Evolutionary conservation across 1,284 basidiomycete genomes (phyloP), one percentile per base, ranked within the genome.

Genomic region (Malassezia obtusa): DNA sequence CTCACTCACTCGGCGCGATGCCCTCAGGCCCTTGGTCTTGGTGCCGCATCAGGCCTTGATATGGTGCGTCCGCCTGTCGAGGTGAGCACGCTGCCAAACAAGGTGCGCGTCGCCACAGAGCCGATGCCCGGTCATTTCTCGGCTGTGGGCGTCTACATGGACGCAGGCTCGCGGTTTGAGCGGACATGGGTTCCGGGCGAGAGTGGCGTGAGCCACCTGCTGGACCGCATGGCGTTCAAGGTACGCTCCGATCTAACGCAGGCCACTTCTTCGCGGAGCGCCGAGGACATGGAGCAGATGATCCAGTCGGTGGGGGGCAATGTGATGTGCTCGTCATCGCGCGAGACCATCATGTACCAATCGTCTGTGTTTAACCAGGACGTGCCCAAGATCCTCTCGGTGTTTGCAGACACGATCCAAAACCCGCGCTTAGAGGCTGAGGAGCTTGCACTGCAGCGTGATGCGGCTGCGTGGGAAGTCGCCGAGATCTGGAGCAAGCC

Each of bases 311-410:
- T 95, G 19, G 91, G 94, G 41, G 89, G 90, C 19, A 89, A 95
- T 76, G 89, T 96, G 56, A 81, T 87, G 74, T 90, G 87, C 71
- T 85, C 89, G 8, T 89, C 89, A 12, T 87, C 89, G 5, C 80
- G 92, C 41, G 92, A 98, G 75, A 84, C 89, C 32, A 89, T 96
- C 75, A 90, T 95, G 87, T 98, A 96, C 75, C 92, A 96, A 76
- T 91, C 92, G 15, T 88, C 89, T 41, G 86, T 95, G 69, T 94
- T 92, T 75, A 84, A 89, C 62, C 79, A 84, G 61, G 84, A 84
- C 38, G 86, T 90, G 1, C 82, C 84, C 5, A 79, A 84, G 15
- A 89, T 90, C 7, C 75, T 98, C 51, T 85, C 85, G 30, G 80
- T 98, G 59, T 87, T 98, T 57, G 82, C 90, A 30, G 91, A 95